These are phyloP conservation scores for Rhizophagus clarus DNA, from an alignment of 192 early-diverging fungal genomes.

Conservation along the genomic window DNA sequence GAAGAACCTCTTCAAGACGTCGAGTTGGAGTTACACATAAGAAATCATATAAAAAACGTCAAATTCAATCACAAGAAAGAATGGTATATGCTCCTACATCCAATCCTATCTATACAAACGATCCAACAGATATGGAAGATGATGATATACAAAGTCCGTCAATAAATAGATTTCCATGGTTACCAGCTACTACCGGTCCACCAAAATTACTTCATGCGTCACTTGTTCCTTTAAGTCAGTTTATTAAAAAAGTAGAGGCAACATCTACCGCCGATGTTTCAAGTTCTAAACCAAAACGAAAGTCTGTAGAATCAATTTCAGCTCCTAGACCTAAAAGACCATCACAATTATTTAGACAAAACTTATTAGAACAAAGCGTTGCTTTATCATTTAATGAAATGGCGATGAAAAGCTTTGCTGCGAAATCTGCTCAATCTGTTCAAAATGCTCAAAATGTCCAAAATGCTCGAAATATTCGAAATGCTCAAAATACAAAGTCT, in stretches of 20 bases:
- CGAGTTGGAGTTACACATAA: neutral
- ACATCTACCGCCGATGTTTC: too few species aligned
- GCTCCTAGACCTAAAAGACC: neutral
- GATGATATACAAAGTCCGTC: neutral
- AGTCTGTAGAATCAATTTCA: too few species aligned
- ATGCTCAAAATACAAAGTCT: too few species aligned
- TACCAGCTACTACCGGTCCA: neutral
- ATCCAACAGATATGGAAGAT: neutral
- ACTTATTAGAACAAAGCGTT: neutral
- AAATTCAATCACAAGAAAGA: neutral
- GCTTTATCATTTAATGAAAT: too few species aligned
- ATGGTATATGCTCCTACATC: neutral
- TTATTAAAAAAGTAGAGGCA: neutral
- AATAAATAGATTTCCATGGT: neutral
- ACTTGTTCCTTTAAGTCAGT: neutral
- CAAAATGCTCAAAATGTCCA: too few species aligned
- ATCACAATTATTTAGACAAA: neutral
- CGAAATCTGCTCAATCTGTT: too few species aligned
- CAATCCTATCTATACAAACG: neutral
- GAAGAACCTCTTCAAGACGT: neutral
- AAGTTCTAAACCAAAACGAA: too few species aligned
- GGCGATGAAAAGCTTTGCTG: too few species aligned
- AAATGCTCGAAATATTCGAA: too few species aligned
- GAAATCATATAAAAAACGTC: neutral
- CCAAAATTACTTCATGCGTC: neutral